phyloP scores from a whole-genome alignment of 164 flowering plant genomes.

The Piper betle region DNA sequence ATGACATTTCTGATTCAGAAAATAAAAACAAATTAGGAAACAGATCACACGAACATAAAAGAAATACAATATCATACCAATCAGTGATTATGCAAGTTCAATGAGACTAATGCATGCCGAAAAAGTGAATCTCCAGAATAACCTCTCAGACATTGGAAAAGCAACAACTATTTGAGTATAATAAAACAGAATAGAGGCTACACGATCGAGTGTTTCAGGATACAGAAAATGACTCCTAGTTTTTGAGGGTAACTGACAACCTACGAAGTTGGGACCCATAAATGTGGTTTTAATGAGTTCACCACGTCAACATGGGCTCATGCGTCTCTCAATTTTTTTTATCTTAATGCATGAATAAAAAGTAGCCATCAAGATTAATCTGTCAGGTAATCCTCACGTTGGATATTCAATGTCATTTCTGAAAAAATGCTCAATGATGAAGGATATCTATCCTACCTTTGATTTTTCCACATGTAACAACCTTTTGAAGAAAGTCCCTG shows the following conservation, averaged over 20 bases:
- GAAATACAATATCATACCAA: background rate
- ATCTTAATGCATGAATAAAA: too few relatives aligned
- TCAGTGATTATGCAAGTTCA: too few relatives aligned
- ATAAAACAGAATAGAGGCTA: too few relatives aligned
- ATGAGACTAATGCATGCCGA: background rate
- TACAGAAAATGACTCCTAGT: background rate
- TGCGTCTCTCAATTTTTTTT: too few relatives aligned
- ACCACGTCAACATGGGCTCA: too few relatives aligned
- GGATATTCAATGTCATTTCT: background rate
- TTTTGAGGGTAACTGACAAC: too few relatives aligned
- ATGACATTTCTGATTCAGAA: constrained; percentile 36
- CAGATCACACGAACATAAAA: background rate
- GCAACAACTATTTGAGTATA: background rate
- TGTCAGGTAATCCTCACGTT: background rate
- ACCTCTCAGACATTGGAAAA: background rate
- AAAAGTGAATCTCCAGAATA: background rate
- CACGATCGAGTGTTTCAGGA: too few relatives aligned
- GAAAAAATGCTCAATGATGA: background rate
- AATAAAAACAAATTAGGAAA: constrained; percentile 1
- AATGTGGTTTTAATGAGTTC: too few relatives aligned
- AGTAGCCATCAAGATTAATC: background rate
- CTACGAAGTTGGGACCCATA: too few relatives aligned
- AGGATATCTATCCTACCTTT: constrained; percentile 39
- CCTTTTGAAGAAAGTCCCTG: constrained; percentile 62
- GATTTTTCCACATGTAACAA: constrained; percentile 61